Percentiles rank a stretch among this genome's conserved stretches.
These are phyloP conservation scores for Neurospora africana DNA, from an alignment of 495 filamentous ascomycete species.

Conservation along the genomic window DNA sequence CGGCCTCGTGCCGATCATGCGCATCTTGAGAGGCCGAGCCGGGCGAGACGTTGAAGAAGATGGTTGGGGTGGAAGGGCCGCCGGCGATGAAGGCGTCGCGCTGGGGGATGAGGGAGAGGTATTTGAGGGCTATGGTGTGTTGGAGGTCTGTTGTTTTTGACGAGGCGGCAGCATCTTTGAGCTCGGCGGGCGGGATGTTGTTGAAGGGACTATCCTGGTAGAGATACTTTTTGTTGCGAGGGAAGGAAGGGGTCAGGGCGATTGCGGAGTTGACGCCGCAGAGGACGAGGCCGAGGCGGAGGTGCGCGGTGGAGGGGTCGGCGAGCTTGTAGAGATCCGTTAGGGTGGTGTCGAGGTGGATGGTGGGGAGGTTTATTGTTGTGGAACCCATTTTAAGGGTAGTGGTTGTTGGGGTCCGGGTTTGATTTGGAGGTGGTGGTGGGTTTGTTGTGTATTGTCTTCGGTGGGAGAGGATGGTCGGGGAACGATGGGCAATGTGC, in stretches of 20 bases:
- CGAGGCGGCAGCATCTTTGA: conserved; percentile 7
- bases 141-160: conserved; percentile 24
- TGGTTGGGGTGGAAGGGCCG: conserved; percentile 4
- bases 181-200: conserved; percentile 33
- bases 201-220: conserved; percentile 31
- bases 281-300: conserved; percentile 14
- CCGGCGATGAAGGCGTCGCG: conserved; percentile 25
- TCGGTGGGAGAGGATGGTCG: not conserved
- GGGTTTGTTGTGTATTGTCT: not conserved
- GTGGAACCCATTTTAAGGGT: conserved; percentile 10
- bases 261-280: conserved; percentile 16
- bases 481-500: not conserved
- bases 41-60: conserved; percentile 16
- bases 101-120: conserved; percentile 22
- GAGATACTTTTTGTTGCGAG: conserved; percentile 24
- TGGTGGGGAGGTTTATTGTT: conserved; percentile 13
- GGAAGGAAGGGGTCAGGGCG: conserved; percentile 13
- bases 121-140: conserved; percentile 14
- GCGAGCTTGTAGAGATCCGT: conserved; percentile 20
- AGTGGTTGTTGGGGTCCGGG: not conserved
- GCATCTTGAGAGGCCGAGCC: conserved; percentile 1
- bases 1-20: conserved; percentile 18
- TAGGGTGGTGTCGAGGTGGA: conserved; percentile 24
- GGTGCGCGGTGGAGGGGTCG: conserved; percentile 1
- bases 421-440: not conserved